Conservation (phyloP, 164 flowering plant genomes). For the Tinospora cordifolia region DNA sequence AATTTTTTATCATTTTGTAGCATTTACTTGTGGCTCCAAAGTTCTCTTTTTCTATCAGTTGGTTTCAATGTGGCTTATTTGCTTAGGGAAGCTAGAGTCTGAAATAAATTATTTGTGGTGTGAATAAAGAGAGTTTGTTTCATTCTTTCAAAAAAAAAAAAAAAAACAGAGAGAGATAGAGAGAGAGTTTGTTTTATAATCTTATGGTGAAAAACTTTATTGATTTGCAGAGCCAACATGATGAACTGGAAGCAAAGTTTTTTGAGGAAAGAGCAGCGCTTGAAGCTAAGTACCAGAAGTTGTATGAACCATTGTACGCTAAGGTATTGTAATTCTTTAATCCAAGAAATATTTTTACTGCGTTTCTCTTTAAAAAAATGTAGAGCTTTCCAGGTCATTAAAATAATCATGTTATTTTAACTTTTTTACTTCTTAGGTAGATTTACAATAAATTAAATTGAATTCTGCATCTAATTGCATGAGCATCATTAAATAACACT, state of each 20-base stretch:
- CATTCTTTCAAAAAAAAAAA: not conserved
- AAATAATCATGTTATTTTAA: not conserved
- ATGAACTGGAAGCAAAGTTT: constrained; percentile 42
- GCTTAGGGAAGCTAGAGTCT: not conserved
- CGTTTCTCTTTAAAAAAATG: not conserved
- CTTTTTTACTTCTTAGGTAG: not conserved
- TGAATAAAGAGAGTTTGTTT: too few relatives aligned
- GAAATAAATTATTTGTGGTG: not conserved
- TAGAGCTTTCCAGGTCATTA: not conserved
- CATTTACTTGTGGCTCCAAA: not conserved
- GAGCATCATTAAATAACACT: too few relatives aligned
- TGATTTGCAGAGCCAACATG: constrained; percentile 29
- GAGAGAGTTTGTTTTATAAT: not conserved
- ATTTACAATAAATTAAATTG: not conserved
- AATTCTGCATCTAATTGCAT: not conserved
- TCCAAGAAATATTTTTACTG: not conserved
- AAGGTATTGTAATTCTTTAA: constrained; percentile 22
- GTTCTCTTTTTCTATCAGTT: not conserved
- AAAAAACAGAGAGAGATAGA: not conserved
- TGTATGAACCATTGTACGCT: constrained; percentile 33
- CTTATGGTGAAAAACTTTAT: not conserved
- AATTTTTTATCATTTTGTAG: not conserved
- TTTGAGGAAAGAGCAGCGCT: constrained; percentile 46
- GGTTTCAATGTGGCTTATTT: not conserved
- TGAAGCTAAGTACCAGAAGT: constrained; percentile 43